These are phyloP conservation scores for Pyricularia grisea DNA, from an alignment of 2,329 filamentous ascomycete genomes.

Conservation along the genomic window DNA sequence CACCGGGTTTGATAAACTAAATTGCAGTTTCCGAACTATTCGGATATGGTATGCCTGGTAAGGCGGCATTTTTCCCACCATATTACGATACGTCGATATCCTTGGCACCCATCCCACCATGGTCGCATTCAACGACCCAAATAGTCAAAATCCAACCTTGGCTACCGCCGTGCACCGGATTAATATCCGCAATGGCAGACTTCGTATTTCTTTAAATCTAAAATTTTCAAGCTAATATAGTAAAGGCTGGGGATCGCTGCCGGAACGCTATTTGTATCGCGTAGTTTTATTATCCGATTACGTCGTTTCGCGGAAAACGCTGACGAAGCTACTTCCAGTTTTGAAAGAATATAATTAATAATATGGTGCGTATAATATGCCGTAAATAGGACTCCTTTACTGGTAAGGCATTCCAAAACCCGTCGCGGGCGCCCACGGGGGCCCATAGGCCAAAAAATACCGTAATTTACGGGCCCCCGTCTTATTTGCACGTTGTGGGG, in stretches of 20 bases:
- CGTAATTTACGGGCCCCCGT: too few relatives aligned
- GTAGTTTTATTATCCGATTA: neutral
- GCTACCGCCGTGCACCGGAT: neutral
- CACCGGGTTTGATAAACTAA: neutral
- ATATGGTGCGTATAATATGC: neutral
- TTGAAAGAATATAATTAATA: neutral
- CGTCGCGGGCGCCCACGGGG: too few relatives aligned
- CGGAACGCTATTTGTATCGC: neutral
- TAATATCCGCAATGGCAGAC: too few relatives aligned
- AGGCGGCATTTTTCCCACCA: neutral
- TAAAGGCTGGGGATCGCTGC: neutral
- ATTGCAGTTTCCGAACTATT: neutral
- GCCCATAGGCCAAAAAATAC: too few relatives aligned
- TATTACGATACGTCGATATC: neutral
- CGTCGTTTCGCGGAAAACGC: neutral
- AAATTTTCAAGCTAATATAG: too few relatives aligned
- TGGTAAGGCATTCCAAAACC: too few relatives aligned
- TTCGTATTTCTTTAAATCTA: too few relatives aligned
- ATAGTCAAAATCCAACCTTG: neutral
- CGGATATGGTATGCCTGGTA: neutral
- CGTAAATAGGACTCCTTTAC: neutral
- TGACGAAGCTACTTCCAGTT: neutral
- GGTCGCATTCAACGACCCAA: neutral
- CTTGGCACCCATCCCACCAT: neutral
- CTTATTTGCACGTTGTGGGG: too few relatives aligned